Percentiles rank a stretch among this genome's conserved stretches.
Conservation (phyloP, 1,284 basidiomycete species). For the Xerocomus minutiporus region DNA sequence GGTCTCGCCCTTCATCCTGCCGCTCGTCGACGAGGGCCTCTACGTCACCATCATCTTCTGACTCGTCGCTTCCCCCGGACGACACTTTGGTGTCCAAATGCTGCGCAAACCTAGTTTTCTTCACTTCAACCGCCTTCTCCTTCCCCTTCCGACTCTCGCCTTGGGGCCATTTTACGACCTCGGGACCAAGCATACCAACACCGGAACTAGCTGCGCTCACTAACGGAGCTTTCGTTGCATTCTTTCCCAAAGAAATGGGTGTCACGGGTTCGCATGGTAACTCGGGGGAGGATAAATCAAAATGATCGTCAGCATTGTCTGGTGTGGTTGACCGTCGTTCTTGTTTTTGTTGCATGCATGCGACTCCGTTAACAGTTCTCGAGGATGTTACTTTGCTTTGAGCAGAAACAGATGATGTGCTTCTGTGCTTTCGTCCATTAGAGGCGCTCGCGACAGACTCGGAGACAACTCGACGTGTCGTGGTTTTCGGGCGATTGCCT, state of each 20-base stretch:
- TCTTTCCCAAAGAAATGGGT: conserved; percentile 38
- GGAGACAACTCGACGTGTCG: conserved; percentile 20
- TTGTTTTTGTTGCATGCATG: conserved; percentile 2
- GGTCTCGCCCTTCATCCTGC: conserved; percentile 16
- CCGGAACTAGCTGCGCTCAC: conserved; percentile 9
- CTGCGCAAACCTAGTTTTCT: conserved; percentile 19
- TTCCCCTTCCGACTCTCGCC: conserved; percentile 29
- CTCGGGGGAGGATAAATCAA: conserved; percentile 48
- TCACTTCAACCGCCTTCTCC: conserved; percentile 27
- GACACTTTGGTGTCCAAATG: conserved; percentile 34
- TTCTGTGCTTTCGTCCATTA: conserved; percentile 4
- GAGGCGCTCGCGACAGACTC: conserved; percentile 12
- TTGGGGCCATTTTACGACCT: conserved; percentile 35
- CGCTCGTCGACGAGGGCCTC: conserved; percentile 16
- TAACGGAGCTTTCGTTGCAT: conserved; percentile 12
- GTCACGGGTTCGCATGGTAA: conserved; percentile 44
- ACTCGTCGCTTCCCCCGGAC: conserved; percentile 27
- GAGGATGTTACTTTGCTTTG: conserved; percentile 10
- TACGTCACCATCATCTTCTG: conserved; percentile 16
- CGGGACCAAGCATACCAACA: conserved; percentile 33
- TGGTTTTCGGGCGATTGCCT: not conserved
- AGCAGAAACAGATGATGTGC: conserved; percentile 1
- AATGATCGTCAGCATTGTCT: conserved; percentile 13
- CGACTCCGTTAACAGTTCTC: not conserved
- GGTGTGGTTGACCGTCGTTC: conserved; percentile 13